phyloP scores from a whole-genome alignment of 768 basidiomycete species.

The Rickenella mellea region DNA sequence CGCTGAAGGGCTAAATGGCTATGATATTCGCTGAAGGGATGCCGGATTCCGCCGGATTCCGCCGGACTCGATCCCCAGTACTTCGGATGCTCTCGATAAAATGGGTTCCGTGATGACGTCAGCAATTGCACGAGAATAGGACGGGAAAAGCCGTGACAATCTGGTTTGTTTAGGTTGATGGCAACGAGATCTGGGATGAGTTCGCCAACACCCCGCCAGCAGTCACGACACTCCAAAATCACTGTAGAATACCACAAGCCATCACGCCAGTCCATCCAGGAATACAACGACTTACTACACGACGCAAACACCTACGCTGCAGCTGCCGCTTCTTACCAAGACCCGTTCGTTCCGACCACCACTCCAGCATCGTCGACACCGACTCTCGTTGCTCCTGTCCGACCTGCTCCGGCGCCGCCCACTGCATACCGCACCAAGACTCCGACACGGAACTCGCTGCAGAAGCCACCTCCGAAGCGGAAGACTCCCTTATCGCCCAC shows the following conservation, averaged over 20 bases:
- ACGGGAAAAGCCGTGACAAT: too few species aligned
- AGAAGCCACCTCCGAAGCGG: slow-evolving; percentile 44
- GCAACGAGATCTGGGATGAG: too few species aligned
- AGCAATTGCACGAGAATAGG: too few species aligned
- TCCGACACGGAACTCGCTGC: slow-evolving; percentile 43
- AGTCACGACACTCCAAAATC: slow-evolving; percentile 3
- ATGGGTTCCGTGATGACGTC: too few species aligned
- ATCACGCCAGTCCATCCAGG: slow-evolving; percentile 65
- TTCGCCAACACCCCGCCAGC: too few species aligned
- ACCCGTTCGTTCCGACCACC: slow-evolving; percentile 33
- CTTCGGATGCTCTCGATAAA: too few species aligned
- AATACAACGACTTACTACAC: slow-evolving; percentile 64
- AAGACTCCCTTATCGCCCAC: not conserved
- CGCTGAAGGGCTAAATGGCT: too few species aligned
- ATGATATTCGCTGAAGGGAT: too few species aligned
- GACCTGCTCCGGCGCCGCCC: slow-evolving; percentile 13
- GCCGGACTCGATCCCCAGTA: too few species aligned
- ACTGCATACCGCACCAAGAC: slow-evolving; percentile 22
- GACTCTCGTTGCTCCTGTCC: slow-evolving; percentile 19
- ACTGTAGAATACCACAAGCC: slow-evolving; percentile 73
- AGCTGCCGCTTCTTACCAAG: slow-evolving; percentile 32
- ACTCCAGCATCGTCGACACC: slow-evolving; percentile 24
- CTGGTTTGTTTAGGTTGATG: too few species aligned
- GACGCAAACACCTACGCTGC: slow-evolving; percentile 49
- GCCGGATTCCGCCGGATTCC: too few species aligned